A percentile compares a stretch with the other conserved stretches of the same genome.
phyloP scores from a whole-genome alignment of 202 grass and related monocot species.

The Miscanthus sacchariflorus region DNA sequence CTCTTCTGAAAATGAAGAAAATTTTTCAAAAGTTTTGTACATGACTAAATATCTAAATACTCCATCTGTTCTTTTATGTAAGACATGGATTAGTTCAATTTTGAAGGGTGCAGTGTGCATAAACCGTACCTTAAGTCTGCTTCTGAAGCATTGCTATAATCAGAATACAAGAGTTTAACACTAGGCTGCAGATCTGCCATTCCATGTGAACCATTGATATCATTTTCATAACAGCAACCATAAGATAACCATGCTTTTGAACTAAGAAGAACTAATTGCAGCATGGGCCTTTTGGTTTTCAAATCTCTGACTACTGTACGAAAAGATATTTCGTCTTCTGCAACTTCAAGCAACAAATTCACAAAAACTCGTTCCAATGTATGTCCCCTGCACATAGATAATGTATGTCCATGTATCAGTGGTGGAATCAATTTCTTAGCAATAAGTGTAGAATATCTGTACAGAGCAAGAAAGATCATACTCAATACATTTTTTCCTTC shows the following conservation, averaged over 20 bases:
- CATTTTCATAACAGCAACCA: constrained; percentile 76
- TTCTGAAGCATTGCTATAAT: constrained; percentile 67
- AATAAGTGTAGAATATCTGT: constrained; percentile 15
- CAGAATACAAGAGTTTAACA: constrained; percentile 79
- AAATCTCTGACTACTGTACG: constrained; percentile 85
- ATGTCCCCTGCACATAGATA: constrained; percentile 66
- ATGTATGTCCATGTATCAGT: constrained; percentile 38
- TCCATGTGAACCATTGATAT: constrained; percentile 48
- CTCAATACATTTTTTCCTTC: constrained; percentile 7
- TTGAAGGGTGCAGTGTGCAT: neutral
- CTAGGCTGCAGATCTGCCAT: constrained; percentile 60
- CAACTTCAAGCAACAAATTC: constrained; percentile 79
- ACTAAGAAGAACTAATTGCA: constrained; percentile 82
- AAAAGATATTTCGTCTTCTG: constrained; percentile 95
- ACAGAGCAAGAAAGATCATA: constrained; percentile 27
- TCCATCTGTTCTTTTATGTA: neutral
- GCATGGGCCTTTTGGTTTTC: constrained; percentile 67
- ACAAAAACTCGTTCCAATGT: constrained; percentile 81
- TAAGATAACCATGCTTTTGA: constrained; percentile 81
- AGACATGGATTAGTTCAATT: neutral
- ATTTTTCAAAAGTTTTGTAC: neutral
- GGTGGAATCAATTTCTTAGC: constrained; percentile 6
- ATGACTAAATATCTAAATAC: neutral
- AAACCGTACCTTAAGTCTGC: constrained; percentile 66
- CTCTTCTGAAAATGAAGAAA: neutral